phyloP scores from a whole-genome alignment of 148 eudicot species.

The Bassia scoparia region DNA sequence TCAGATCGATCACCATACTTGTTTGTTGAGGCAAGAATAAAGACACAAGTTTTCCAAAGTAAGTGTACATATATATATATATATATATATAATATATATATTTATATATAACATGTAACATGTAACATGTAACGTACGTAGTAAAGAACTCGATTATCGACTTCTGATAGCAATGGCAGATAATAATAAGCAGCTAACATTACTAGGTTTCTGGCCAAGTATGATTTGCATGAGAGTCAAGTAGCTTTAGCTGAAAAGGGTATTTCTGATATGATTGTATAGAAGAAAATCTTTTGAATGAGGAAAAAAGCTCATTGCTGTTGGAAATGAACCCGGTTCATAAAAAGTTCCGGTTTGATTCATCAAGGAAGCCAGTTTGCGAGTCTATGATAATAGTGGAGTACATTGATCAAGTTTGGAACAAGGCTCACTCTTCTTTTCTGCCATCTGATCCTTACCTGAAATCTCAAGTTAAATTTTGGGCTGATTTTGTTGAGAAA shows the following conservation, averaged over 20 bases:
- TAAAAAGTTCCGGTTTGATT: conserved; percentile 49
- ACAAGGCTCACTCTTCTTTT: conserved; percentile 24
- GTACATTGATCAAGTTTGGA: conserved; percentile 61
- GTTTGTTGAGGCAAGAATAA: too few species aligned
- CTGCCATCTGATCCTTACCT: conserved; percentile 47
- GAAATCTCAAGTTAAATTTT: conserved; percentile 48
- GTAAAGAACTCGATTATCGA: too few species aligned
- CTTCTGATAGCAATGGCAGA: neutral
- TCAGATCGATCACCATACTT: too few species aligned
- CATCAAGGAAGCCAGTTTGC: conserved; percentile 52
- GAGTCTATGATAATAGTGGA: conserved; percentile 48
- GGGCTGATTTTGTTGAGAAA: conserved; percentile 57
- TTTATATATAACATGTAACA: too few species aligned
- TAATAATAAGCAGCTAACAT: conserved; percentile 15
- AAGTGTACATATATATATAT: too few species aligned
- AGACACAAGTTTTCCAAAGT: too few species aligned
- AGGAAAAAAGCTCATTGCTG: conserved; percentile 25
- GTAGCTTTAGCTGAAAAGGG: conserved; percentile 42
- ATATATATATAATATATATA: too few species aligned
- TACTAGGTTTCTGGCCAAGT: conserved; percentile 30
- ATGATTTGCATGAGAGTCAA: conserved; percentile 33
- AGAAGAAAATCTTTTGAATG: conserved; percentile 27
- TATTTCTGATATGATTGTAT: conserved; percentile 25
- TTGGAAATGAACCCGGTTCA: conserved; percentile 47
- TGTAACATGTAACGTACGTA: too few species aligned